A percentile compares a stretch with the other conserved stretches of the same genome.
phyloP scores from a whole-genome alignment of 169 alveolate genomes.

The Plasmodium vinckei region DNA sequence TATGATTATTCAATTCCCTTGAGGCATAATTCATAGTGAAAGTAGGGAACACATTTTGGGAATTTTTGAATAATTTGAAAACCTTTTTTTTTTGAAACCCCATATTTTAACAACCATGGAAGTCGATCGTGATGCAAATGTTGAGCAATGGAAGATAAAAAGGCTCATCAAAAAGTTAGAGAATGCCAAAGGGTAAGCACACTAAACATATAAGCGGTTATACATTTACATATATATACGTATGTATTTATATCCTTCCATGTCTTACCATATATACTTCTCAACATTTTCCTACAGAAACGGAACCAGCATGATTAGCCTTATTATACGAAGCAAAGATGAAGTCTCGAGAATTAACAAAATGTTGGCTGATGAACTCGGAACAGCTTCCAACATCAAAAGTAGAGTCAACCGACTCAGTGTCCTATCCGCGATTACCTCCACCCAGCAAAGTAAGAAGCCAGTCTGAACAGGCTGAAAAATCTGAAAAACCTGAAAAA shows the following conservation, averaged over 20 bases:
- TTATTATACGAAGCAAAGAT: conserved; percentile 97
- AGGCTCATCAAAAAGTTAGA: conserved; percentile 92
- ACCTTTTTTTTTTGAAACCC: neutral
- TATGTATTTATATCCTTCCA: neutral
- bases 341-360: conserved; percentile 94
- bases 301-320: conserved; percentile 98
- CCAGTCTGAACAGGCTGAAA: too few species aligned
- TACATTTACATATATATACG: neutral
- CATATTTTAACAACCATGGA: conserved; percentile 16
- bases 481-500: too few species aligned
- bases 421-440: conserved; percentile 97
- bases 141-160: conserved; percentile 95
- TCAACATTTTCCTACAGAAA: conserved; percentile 77
- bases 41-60: too few species aligned
- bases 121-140: conserved; percentile 87
- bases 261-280: too few species aligned
- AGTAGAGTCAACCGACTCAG: conserved; percentile 97
- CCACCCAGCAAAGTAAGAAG: conserved; percentile 97
- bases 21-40: too few species aligned
- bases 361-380: conserved; percentile 96
- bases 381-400: conserved; percentile 98
- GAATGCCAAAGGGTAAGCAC: conserved; percentile 91
- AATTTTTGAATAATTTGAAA: too few species aligned
- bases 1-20: too few species aligned
- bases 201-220: neutral